Conservation (phyloP, 1,284 basidiomycete genomes). For the Ceratobasidium theobromae region DNA sequence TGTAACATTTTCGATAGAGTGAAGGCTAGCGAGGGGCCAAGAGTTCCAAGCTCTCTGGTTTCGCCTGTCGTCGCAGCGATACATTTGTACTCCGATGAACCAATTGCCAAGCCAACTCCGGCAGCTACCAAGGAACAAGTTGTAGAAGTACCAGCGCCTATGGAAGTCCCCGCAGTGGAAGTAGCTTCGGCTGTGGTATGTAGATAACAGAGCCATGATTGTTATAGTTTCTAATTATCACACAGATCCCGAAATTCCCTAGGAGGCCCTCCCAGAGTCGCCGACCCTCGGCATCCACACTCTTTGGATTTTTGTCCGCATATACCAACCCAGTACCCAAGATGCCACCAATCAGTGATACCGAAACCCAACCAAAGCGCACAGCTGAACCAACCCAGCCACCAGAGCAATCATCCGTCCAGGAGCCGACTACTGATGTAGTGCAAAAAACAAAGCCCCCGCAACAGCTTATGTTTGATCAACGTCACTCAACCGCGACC, state of each 20-base stretch:
- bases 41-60: slow-evolving; percentile 47
- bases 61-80: slow-evolving; percentile 61
- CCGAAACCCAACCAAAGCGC: neutral
- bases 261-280: slow-evolving; percentile 14
- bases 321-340: slow-evolving; percentile 17
- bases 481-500: slow-evolving; percentile 51
- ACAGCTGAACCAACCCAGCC: neutral
- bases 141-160: neutral
- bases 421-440: neutral
- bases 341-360: slow-evolving; percentile 9
- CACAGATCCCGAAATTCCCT: slow-evolving; percentile 7
- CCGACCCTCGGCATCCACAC: slow-evolving; percentile 19
- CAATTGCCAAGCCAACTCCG: slow-evolving; percentile 1
- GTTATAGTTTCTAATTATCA: neutral
- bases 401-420: neutral
- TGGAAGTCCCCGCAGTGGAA: slow-evolving; percentile 5
- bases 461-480: slow-evolving; percentile 13
- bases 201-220: neutral
- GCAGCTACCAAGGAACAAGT: neutral
- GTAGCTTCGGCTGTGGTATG: slow-evolving; percentile 2
- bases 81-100: slow-evolving; percentile 28
- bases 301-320: slow-evolving; percentile 24
- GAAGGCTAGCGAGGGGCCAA: neutral
- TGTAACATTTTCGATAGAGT: neutral
- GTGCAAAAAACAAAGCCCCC: neutral